Conservation (phyloP, 2,329 filamentous ascomycete genomes). For the Phoma sp. region DNA sequence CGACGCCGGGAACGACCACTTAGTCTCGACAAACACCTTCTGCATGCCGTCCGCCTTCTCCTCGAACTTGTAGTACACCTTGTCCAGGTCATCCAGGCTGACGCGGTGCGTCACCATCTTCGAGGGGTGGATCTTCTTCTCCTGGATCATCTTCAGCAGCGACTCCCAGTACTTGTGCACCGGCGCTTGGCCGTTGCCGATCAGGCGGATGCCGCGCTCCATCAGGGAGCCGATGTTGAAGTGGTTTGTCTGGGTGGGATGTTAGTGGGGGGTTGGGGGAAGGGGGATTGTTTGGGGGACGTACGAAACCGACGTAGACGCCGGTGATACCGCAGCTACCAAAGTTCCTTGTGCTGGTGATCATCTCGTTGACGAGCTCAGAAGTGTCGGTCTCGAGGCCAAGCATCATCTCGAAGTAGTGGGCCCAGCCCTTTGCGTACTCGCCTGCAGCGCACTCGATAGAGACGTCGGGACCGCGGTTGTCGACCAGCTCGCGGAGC, state of each 20-base stretch:
- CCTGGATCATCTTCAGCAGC: slow-evolving; percentile 71
- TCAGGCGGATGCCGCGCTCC: slow-evolving; percentile 84
- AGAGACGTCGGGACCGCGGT: slow-evolving; percentile 73
- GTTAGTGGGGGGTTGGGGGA: background rate
- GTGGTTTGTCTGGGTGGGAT: slow-evolving; percentile 67
- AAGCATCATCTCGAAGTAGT: slow-evolving; percentile 63
- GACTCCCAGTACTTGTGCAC: slow-evolving; percentile 86
- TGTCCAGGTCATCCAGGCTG: slow-evolving; percentile 55
- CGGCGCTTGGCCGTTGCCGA: slow-evolving; percentile 71
- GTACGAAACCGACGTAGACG: slow-evolving; percentile 65
- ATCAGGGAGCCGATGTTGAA: slow-evolving; percentile 85
- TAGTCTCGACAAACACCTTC: slow-evolving; percentile 75
- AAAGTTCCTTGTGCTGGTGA: slow-evolving; percentile 72
- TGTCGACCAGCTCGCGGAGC: slow-evolving; percentile 74
- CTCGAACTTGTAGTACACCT: slow-evolving; percentile 67
- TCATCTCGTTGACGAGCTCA: slow-evolving; percentile 81
- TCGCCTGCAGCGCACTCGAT: slow-evolving; percentile 72
- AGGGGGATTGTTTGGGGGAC: slow-evolving; percentile 26
- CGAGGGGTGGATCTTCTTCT: slow-evolving; percentile 72
- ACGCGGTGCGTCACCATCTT: slow-evolving; percentile 84
- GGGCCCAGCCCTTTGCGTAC: slow-evolving; percentile 66
- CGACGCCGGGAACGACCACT: slow-evolving; percentile 59
- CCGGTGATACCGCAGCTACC: slow-evolving; percentile 80
- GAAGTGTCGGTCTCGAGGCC: slow-evolving; percentile 85
- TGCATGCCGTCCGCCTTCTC: slow-evolving; percentile 77